Base-by-base conservation (phyloP, 148 eudicot species). In the Euryodendron excelsum region DNA sequence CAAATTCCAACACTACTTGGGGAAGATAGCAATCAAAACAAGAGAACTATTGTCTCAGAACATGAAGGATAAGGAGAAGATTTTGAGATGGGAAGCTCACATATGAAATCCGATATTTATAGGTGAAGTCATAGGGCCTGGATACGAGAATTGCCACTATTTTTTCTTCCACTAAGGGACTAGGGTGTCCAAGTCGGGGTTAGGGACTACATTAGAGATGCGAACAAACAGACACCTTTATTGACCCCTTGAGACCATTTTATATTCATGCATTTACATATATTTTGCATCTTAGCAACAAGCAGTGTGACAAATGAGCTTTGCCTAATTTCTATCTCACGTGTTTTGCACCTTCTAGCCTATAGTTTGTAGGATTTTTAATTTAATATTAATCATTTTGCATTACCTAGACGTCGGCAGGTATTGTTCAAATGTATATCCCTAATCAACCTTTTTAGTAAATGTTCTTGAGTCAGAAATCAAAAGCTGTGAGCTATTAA, bases 161-260 rank as follows among this genome's bases (percentile, higher is more conserved):
- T 27, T n/a, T 41, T 41, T 14, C 34, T 69, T 33, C 81, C 69
- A 70, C 81, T 69, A 37, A 4, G 74, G n/a, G 60, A 68, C 13
- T 30, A 27, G 41, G 61, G 27, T 28, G 41, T 50, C 60, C 59
- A 48, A 48, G 52, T 70, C 34, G 60, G 62, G 31, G 72, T 12
- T 60, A 60, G 76, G 60, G 52, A 71, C 33, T 78, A 28, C 70
- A 60, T 70, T 25, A 55, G 62, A 66, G 75, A 64, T 61, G 34
- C 71, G 76, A 47, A 31, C 33, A 41, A 44, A 36, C 21, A n/a
- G 50, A 39, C 33, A 69, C 53, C 53, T 44, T 69, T 69, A 11
- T 44, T 69, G 34, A 69, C 55, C 55, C 55, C 50, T n/a, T 3
- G 9, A 39, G 50, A 36, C 15, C n/a, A n/a, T 18, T 39, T 41